Evolutionary conservation across 2,329 filamentous ascomycete genomes (phyloP).

Genomic region (Paecilomyces sp.): DNA sequence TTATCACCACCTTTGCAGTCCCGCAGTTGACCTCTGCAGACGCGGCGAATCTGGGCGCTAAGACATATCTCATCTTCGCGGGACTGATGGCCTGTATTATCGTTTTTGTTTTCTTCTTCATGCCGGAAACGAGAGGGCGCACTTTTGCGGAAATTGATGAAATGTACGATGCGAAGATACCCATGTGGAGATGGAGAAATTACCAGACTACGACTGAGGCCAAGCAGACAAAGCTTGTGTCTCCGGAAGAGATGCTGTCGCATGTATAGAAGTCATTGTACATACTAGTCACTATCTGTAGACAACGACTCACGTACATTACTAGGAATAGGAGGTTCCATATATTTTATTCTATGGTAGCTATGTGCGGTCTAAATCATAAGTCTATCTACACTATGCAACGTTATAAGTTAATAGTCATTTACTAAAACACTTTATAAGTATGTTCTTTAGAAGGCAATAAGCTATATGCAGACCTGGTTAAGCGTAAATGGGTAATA

Average conservation of each 20-base stretch:
- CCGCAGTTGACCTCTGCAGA: slow-evolving; percentile 27
- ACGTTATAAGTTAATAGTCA: no score
- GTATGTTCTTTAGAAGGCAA: no score
- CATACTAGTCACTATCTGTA: no score
- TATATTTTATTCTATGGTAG: no score
- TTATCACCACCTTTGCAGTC: slow-evolving; percentile 33
- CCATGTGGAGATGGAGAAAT: slow-evolving; percentile 24
- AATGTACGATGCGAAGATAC: slow-evolving; percentile 24
- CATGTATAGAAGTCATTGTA: not conserved
- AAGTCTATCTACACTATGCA: no score
- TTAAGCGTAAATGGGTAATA: no score
- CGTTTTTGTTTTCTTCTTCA: slow-evolving; percentile 19
- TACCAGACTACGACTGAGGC: slow-evolving; percentile 18
- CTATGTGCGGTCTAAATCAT: no score
- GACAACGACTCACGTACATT: no score
- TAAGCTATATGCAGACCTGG: no score
- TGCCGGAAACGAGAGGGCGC: slow-evolving; percentile 23
- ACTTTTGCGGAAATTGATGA: slow-evolving; percentile 28
- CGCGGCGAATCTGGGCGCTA: slow-evolving; percentile 25
- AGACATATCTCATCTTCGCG: slow-evolving; percentile 26
- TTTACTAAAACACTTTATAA: no score
- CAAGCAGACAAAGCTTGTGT: slow-evolving; percentile 4
- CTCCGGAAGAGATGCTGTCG: not conserved
- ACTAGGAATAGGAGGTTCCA: no score
- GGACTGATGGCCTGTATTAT: slow-evolving; percentile 24